Conservation (phyloP, 2,329 filamentous ascomycete genomes). For the Allantophomopsis cytisporea region DNA sequence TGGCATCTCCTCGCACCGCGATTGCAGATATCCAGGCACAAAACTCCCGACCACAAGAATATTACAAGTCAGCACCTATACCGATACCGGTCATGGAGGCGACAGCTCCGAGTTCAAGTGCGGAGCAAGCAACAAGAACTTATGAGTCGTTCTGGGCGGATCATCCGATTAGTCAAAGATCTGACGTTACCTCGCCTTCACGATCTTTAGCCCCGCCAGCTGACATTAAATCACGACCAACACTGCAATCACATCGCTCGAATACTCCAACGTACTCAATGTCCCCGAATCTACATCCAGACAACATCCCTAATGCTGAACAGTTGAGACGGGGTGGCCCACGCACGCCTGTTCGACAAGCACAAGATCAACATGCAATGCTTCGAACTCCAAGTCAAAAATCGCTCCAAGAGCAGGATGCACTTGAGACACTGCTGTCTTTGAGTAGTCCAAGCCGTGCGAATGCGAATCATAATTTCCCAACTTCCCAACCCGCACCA, state of each 20-base stretch:
- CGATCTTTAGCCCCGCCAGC: conserved; percentile 19
- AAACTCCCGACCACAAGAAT: conserved; percentile 1
- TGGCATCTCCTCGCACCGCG: conserved; percentile 37
- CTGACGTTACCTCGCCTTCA: conserved; percentile 31
- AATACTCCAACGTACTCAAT: conserved; percentile 15
- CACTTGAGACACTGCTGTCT: conserved; percentile 66
- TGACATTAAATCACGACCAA: conserved; percentile 18
- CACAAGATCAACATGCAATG: conserved; percentile 6
- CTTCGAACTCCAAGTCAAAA: conserved; percentile 53
- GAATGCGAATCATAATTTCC: conserved; percentile 41
- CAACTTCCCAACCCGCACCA: conserved; percentile 11
- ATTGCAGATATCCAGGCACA: conserved; percentile 20
- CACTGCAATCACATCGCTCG: conserved; percentile 12
- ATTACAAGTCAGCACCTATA: neutral
- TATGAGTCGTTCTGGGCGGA: conserved; percentile 33
- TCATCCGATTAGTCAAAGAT: conserved; percentile 19
- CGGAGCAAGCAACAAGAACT: conserved; percentile 16
- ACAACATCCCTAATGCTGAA: conserved; percentile 8
- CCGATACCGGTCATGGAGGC: neutral
- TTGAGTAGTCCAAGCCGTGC: conserved; percentile 72
- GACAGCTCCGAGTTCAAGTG: conserved; percentile 17
- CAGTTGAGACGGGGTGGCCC: conserved; percentile 8
- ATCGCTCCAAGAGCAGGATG: conserved; percentile 63
- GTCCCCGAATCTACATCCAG: conserved; percentile 12
- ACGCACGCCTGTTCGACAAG: conserved; percentile 10